phyloP scores from a whole-genome alignment of 2,329 filamentous ascomycete genomes.

The Alternaria alternata region DNA sequence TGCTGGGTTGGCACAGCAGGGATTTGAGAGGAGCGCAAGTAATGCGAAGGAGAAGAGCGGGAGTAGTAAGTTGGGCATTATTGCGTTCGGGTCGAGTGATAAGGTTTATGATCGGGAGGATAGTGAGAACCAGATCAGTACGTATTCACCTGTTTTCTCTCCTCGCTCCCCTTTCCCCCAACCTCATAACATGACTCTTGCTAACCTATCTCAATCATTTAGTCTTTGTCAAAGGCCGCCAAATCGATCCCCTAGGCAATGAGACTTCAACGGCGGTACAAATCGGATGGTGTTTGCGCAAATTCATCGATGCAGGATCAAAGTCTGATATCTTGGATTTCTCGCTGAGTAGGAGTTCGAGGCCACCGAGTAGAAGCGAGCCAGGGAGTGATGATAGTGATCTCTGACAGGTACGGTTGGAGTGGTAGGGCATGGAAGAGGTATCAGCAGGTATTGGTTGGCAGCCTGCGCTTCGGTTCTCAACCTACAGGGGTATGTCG shows the following conservation, averaged over 20 bases:
- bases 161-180: neutral
- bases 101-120: slow-evolving; percentile 59
- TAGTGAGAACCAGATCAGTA: slow-evolving; percentile 54
- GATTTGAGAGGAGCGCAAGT: slow-evolving; percentile 43
- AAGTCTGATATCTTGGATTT: slow-evolving; percentile 58
- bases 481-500: neutral
- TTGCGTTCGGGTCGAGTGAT: slow-evolving; percentile 56
- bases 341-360: slow-evolving; percentile 45
- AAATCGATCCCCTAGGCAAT: slow-evolving; percentile 53
- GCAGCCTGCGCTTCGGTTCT: too few species aligned
- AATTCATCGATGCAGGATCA: slow-evolving; percentile 55
- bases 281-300: slow-evolving; percentile 56
- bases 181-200: neutral
- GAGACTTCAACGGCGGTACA: slow-evolving; percentile 53
- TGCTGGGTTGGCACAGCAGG: slow-evolving; percentile 50
- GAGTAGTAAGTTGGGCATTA: slow-evolving; percentile 53
- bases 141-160: neutral
- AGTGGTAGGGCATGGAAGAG: neutral
- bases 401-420: slow-evolving; percentile 21
- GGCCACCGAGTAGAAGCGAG: slow-evolving; percentile 50
- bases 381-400: slow-evolving; percentile 45
- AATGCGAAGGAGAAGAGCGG: slow-evolving; percentile 39
- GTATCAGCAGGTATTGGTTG: neutral
- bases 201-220: neutral
- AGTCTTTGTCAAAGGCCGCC: slow-evolving; percentile 56